Evolutionary conservation across 805 yeast genomes (phyloP).

Genomic region (Wickerhamiella qilinensis): DNA sequence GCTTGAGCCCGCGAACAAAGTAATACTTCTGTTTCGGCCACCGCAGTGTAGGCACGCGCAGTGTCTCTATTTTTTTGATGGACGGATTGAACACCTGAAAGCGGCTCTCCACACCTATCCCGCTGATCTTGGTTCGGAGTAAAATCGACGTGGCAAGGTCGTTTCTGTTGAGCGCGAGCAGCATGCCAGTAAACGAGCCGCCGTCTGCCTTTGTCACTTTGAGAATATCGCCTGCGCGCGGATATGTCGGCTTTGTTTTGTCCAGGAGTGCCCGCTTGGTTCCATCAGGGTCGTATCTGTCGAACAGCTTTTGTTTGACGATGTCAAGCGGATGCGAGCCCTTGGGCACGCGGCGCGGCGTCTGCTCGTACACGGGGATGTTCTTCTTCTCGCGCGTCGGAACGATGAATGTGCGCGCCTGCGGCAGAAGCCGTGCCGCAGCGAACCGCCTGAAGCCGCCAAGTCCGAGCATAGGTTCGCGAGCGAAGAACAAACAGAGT

Average conservation of each 20-base stretch:
- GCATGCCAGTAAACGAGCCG: constrained; percentile 55
- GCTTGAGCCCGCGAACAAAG: constrained; percentile 54
- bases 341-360: constrained; percentile 19
- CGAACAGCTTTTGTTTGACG: constrained; percentile 35
- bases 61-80: constrained; percentile 57
- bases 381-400: constrained; percentile 29
- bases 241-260: constrained; percentile 29
- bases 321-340: constrained; percentile 25
- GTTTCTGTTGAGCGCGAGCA: constrained; percentile 58
- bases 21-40: constrained; percentile 74
- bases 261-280: constrained; percentile 42
- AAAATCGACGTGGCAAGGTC: constrained; percentile 61
- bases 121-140: constrained; percentile 65
- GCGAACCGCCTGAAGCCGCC: background rate
- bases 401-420: constrained; percentile 14
- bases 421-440: background rate
- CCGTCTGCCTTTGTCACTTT: constrained; percentile 51
- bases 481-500: too few relatives aligned
- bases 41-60: constrained; percentile 56
- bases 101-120: constrained; percentile 72
- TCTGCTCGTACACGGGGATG: constrained; percentile 21
- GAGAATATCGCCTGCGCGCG: constrained; percentile 71
- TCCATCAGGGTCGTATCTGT: constrained; percentile 56
- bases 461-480: too few relatives aligned
- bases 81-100: constrained; percentile 70